Evolutionary conservation across 1,139 yeast species (phyloP), one percentile per base, ranked within the genome.

Genomic region (Pichia sp.): DNA sequence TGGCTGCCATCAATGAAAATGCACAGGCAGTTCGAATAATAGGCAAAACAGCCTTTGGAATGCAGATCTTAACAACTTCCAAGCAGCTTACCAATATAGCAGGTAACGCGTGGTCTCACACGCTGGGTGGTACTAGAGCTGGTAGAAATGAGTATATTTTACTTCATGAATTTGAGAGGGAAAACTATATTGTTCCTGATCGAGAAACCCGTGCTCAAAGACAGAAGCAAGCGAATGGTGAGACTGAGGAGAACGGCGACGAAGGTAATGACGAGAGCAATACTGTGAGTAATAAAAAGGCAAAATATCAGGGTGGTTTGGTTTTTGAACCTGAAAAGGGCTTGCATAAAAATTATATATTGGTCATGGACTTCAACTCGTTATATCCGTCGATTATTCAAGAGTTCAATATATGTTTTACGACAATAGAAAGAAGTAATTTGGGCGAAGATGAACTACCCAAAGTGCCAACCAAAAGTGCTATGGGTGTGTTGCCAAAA

Each of bases 291-390:
- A 85, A 83, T 67, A 84, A 83, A 64, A 89, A 88, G 67, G 85
- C 95, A 24, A 91, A 91, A 68, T 95, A 76, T 70, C 92, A 89
- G 70, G 99, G 99, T 60, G 70, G 99, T 68, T 79, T 90, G 63
- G 99, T 95, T 47, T 89, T 95, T 71, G 99, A 93, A 61, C 99
- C 99, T 0, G 97, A 88, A 66, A 89, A 87, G 68, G 99, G 99
- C 1, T 75, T 95, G 49, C 97, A 93, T 68, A 91, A 90, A 67
- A 87, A 90, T 62, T 88, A 86, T 66, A 82, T 91, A 9, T 73
- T 93, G 62, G 99, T 95, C 33, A 92, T 95, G 98, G 99, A 95
- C 73, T 95, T 93, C 84, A 95, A 95, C 73, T 90, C 97, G 49
- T 79, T 95, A 74, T 95, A 95, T 70, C 99, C 99, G 27, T 88